Evolutionary conservation across 495 filamentous ascomycete species (phyloP), one percentile per base, ranked within the genome.

Genomic region (Sordaria brevicollis): DNA sequence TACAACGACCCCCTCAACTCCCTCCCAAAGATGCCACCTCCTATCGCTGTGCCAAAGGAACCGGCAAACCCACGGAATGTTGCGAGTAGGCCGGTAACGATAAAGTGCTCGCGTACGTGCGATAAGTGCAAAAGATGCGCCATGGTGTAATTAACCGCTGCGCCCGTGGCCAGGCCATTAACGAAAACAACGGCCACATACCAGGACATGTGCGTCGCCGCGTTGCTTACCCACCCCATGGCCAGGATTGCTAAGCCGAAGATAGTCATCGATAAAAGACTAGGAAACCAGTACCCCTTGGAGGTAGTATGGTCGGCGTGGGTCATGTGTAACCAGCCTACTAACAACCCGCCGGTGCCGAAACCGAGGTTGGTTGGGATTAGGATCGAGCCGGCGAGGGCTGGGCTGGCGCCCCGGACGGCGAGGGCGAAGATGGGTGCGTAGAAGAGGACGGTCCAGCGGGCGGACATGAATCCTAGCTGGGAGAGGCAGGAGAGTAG

Each of bases 381-480:
- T 4, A 94, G 81, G 36, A 93, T 89, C 19, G 88, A 81, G 0
- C 92, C 92, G 1, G 90, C 90, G 1, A 83, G 79, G 4, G 89
- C 89, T 4, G 90, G 88, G 10, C 81, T 77, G 83, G 90, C 89
- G 66, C 84, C 85, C 4, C 86, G 86, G 0, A 93, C 88, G 4
- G 90, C 88, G 68, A 93, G 86, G 6, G 90, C 87, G 73, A 91
- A 93, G 35, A 90, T 86, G 0, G 92, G 92, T 0, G 88, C 84
- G 80, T 90, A 93, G 78, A 92, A 93, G 7, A 94, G 81, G n/a
- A 93, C 84, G 5, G 83, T 81, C 91, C 90, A 93, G 43, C 91
- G 88, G 5, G 89, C 83, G 78, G 90, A 87, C 91, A 93, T 93
- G 74, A 91, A 85, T 34, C 87, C 85, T 0, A 91, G 82, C 41